A percentile compares a stretch with the other conserved stretches of the same genome.
Evolutionary conservation across 768 basidiomycete species (phyloP).

Genomic region (Cubamyces lactineus): DNA sequence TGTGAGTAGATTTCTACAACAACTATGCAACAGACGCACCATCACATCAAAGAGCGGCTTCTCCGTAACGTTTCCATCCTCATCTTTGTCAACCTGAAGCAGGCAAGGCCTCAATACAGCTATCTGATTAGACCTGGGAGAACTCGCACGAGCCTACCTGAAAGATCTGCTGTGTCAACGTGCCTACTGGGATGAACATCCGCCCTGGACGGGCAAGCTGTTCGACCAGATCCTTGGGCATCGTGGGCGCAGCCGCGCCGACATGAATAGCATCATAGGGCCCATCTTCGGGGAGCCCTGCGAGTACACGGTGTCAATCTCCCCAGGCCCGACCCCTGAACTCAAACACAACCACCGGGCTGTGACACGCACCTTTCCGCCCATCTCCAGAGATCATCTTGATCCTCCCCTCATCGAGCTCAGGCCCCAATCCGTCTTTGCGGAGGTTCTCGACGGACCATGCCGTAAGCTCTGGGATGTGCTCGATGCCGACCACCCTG

Average conservation of each 20-base stretch:
- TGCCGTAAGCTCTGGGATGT: conserved; percentile 77
- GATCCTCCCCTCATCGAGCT: conserved; percentile 58
- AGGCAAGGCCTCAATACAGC: neutral
- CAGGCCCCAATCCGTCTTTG: conserved; percentile 61
- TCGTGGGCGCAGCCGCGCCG: conserved; percentile 82
- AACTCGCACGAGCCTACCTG: conserved; percentile 16
- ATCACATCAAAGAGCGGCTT: conserved; percentile 78
- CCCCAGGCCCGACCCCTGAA: neutral
- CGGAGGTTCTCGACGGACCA: conserved; percentile 71
- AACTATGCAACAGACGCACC: conserved; percentile 41
- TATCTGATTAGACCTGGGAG: neutral
- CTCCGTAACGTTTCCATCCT: conserved; percentile 63
- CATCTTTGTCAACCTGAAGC: conserved; percentile 75
- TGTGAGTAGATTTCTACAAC: neutral
- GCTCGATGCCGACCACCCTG: conserved; percentile 88
- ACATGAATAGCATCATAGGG: conserved; percentile 79
- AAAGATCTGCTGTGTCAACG: conserved; percentile 58
- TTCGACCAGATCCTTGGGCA: conserved; percentile 73
- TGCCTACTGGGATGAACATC: conserved; percentile 94
- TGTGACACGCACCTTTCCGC: conserved; percentile 58
- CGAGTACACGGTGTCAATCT: neutral
- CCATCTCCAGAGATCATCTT: conserved; percentile 79
- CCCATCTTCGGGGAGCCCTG: conserved; percentile 29
- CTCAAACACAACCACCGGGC: neutral
- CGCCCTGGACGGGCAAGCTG: conserved; percentile 77